A percentile compares a stretch with the other conserved stretches of the same genome.
Evolutionary conservation across 495 filamentous ascomycete genomes (phyloP).

Genomic region (Entonaema liquescens): DNA sequence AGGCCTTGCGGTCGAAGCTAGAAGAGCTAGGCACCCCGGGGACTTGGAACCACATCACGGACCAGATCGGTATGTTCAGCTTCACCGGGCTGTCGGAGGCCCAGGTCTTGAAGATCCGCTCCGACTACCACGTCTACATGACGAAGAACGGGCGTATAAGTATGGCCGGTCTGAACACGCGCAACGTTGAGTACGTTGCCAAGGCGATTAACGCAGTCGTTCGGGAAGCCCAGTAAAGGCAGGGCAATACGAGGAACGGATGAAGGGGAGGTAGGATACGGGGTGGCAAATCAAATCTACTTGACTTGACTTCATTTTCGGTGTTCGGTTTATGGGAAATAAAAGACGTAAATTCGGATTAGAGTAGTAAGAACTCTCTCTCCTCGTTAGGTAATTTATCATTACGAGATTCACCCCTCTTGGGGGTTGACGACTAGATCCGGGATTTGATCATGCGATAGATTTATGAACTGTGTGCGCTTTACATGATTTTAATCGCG

Average conservation of each 20-base stretch:
- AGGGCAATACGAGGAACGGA: background rate
- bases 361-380: slow-evolving; percentile 7
- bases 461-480: background rate
- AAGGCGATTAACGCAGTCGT: slow-evolving; percentile 88
- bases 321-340: slow-evolving; percentile 22
- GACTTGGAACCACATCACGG: slow-evolving; percentile 94
- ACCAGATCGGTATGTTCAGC: slow-evolving; percentile 99
- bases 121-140: slow-evolving; percentile 93
- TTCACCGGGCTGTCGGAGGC: slow-evolving; percentile 89
- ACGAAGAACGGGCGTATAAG: slow-evolving; percentile 98
- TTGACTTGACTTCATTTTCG: slow-evolving; percentile 11
- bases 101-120: slow-evolving; percentile 83
- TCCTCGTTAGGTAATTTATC: slow-evolving; percentile 26
- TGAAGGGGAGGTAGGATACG: background rate
- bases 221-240: slow-evolving; percentile 58
- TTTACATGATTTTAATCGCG: background rate
- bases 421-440: slow-evolving; percentile 15
- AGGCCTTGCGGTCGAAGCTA: slow-evolving; percentile 74
- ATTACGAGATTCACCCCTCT: slow-evolving; percentile 20
- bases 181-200: slow-evolving; percentile 92
- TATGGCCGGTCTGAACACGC: slow-evolving; percentile 93
- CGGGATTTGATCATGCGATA: slow-evolving; percentile 14
- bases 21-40: slow-evolving; percentile 87
- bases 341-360: slow-evolving; percentile 24
- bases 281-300: slow-evolving; percentile 17